These are phyloP conservation scores for Penicillium canariense DNA, from an alignment of 495 filamentous ascomycete genomes.

Conservation along the genomic window DNA sequence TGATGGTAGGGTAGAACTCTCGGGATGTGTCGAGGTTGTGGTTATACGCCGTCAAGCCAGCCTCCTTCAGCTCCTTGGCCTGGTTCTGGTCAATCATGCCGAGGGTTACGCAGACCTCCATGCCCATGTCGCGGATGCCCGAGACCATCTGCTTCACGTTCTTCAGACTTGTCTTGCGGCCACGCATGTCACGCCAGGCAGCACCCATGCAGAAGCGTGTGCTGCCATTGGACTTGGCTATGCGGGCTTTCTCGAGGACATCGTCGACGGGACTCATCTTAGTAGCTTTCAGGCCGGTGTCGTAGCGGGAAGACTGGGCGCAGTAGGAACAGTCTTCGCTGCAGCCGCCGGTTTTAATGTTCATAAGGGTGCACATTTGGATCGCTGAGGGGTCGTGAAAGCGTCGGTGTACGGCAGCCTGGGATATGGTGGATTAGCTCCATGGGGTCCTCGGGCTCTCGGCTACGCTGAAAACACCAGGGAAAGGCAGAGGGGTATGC, in stretches of 20 bases:
- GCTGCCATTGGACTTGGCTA: slow-evolving; percentile 75
- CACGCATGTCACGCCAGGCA: slow-evolving; percentile 88
- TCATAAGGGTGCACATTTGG: slow-evolving; percentile 89
- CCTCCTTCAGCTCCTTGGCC: slow-evolving; percentile 74
- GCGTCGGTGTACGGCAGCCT: slow-evolving; percentile 72
- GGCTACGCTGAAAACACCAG: neutral
- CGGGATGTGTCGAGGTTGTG: slow-evolving; percentile 87
- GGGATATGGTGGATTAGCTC: slow-evolving; percentile 3
- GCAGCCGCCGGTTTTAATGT: slow-evolving; percentile 92
- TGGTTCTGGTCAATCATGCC: slow-evolving; percentile 81
- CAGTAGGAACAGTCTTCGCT: slow-evolving; percentile 88
- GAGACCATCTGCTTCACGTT: slow-evolving; percentile 80
- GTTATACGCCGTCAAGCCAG: slow-evolving; percentile 84
- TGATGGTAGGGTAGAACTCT: slow-evolving; percentile 78
- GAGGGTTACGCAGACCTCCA: slow-evolving; percentile 85
- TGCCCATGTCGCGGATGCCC: slow-evolving; percentile 72
- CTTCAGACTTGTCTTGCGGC: slow-evolving; percentile 71
- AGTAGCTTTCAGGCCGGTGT: slow-evolving; percentile 73
- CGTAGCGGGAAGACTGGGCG: slow-evolving; percentile 77
- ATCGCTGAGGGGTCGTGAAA: slow-evolving; percentile 77
- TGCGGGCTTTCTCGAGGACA: slow-evolving; percentile 69
- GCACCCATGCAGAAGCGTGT: slow-evolving; percentile 92
- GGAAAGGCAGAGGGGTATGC: neutral
- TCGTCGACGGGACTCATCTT: slow-evolving; percentile 74
- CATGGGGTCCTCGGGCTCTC: neutral